Evolutionary conservation across 371 early-diverging fungal genomes (phyloP).

Genomic region (Mortierella sp.): DNA sequence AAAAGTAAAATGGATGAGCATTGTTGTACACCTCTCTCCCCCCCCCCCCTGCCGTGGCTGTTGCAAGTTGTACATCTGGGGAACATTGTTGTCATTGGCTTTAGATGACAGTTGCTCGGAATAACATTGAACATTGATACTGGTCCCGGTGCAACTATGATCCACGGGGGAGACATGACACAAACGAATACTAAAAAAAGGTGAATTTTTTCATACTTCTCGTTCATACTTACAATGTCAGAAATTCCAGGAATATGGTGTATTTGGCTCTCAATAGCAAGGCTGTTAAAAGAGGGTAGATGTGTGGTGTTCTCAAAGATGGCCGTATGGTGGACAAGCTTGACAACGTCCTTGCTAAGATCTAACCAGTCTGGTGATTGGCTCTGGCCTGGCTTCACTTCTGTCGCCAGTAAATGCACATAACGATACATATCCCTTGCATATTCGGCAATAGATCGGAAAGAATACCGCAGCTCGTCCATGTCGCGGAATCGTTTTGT

Average conservation of each 20-base stretch:
- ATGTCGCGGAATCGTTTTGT: conserved; percentile 49
- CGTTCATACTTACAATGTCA: conserved; percentile 38
- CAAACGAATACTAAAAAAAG: neutral
- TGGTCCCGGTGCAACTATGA: conserved; percentile 27
- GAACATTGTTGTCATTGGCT: neutral
- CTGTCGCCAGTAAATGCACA: conserved; percentile 38
- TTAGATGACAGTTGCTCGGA: neutral
- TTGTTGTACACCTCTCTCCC: too few relatives aligned
- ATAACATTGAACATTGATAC: neutral
- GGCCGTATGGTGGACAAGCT: conserved; percentile 25
- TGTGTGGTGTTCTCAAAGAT: conserved; percentile 33
- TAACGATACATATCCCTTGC: conserved; percentile 29
- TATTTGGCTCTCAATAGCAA: conserved; percentile 54
- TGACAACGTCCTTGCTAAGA: conserved; percentile 7
- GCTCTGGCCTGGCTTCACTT: conserved; percentile 2
- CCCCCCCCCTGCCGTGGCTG: too few relatives aligned
- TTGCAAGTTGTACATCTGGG: too few relatives aligned
- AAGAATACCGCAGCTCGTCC: conserved; percentile 57
- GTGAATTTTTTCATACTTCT: neutral
- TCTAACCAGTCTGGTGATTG: conserved; percentile 52
- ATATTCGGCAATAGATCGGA: conserved; percentile 40
- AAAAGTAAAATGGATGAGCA: too few relatives aligned
- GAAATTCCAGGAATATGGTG: conserved; percentile 34
- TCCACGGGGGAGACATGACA: conserved; percentile 7
- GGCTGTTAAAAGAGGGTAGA: conserved; percentile 55